phyloP scores from a whole-genome alignment of 2,329 filamentous ascomycete species.

The Fusarium sp. region DNA sequence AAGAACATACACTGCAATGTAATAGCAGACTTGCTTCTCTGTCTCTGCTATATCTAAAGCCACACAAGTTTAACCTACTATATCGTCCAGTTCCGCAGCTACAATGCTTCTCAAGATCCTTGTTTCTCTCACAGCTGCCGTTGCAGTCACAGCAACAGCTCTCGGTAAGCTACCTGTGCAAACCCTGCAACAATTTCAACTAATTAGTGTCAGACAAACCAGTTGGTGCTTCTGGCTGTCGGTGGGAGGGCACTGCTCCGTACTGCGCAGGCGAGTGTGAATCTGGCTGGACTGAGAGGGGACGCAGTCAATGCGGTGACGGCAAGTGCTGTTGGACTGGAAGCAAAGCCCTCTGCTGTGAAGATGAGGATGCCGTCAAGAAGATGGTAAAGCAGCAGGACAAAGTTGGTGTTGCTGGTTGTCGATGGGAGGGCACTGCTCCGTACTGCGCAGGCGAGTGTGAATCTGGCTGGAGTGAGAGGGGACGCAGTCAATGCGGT shows the following conservation, averaged over 20 bases:
- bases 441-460: not conserved
- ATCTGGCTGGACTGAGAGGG: rapidly evolving
- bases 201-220: not conserved
- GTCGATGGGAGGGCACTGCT: not conserved
- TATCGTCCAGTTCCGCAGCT: rapidly evolving
- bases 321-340: not conserved
- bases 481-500: not conserved
- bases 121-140: not conserved
- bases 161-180: not conserved
- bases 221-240: not conserved
- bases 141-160: not conserved
- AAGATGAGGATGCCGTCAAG: not conserved
- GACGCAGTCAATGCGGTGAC: not conserved
- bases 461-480: rapidly evolving
- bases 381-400: not conserved
- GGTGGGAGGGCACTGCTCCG: not conserved
- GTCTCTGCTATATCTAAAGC: not conserved
- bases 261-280: not conserved
- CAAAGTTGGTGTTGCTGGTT: not conserved
- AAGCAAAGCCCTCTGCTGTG: not conserved
- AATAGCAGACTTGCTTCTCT: rapidly evolving
- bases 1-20: not conserved
- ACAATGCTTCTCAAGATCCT: not conserved
- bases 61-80: not conserved
- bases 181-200: not conserved